Conservation (phyloP, 345 rosid species). For the Populus tremula region DNA sequence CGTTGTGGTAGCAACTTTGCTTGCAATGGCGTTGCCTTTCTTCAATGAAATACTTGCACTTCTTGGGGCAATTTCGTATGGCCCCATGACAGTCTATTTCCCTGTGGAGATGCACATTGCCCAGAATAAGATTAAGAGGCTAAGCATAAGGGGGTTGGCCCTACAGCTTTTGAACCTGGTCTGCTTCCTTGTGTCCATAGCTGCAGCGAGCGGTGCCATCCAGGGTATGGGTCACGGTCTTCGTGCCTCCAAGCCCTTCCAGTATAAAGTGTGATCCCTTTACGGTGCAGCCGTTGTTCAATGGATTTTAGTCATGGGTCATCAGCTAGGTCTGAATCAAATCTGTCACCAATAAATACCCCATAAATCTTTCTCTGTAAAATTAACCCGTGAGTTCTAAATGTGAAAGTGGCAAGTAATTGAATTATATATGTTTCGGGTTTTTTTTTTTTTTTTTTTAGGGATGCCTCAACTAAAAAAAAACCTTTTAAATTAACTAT, state of each 20-base stretch:
- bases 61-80: constrained; percentile 23
- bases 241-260: constrained; percentile 11
- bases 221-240: constrained; percentile 19
- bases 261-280: background rate
- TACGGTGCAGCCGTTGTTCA: background rate
- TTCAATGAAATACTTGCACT: constrained; percentile 30
- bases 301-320: too few relatives aligned
- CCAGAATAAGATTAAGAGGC: constrained; percentile 12
- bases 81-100: constrained; percentile 32
- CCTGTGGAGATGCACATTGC: constrained; percentile 32
- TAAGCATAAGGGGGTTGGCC: constrained; percentile 7
- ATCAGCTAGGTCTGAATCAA: too few relatives aligned
- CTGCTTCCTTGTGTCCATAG: constrained; percentile 21
- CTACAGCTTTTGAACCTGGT: constrained; percentile 16
- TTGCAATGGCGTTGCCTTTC: constrained; percentile 32
- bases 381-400: too few relatives aligned
- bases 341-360: too few relatives aligned
- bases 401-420: too few relatives aligned
- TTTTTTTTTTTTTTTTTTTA: too few relatives aligned
- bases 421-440: too few relatives aligned
- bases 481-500: too few relatives aligned
- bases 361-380: too few relatives aligned
- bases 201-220: constrained; percentile 21
- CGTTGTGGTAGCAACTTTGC: constrained; percentile 10
- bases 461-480: too few relatives aligned